Evolutionary conservation across 768 basidiomycete species (phyloP).

Genomic region (Hypsizygus marmoreus): DNA sequence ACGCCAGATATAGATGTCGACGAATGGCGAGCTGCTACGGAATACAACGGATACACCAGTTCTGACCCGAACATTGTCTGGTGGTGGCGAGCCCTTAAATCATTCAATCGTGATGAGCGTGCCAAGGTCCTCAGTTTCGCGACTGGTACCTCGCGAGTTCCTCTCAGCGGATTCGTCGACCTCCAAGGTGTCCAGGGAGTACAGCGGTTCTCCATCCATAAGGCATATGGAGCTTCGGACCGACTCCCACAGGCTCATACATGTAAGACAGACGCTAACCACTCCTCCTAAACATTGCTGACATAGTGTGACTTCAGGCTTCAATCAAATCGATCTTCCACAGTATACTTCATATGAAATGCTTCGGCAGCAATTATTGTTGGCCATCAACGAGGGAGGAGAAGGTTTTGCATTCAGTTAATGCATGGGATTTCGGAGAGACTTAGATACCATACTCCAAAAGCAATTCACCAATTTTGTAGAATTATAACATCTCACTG

Average conservation of each 20-base stretch:
- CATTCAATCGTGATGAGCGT: slow-evolving; percentile 94
- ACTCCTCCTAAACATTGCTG: slow-evolving; percentile 14
- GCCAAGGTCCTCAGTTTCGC: slow-evolving; percentile 98
- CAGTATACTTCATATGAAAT: slow-evolving; percentile 97
- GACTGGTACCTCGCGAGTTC: slow-evolving; percentile 90
- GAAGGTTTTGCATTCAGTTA: slow-evolving; percentile 90
- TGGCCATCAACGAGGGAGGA: slow-evolving; percentile 95
- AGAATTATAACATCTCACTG: slow-evolving; percentile 21
- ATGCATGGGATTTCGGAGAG: slow-evolving; percentile 33
- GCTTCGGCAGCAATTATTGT: slow-evolving; percentile 84
- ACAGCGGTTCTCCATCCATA: slow-evolving; percentile 94
- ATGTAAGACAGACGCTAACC: slow-evolving; percentile 49
- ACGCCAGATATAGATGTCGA: slow-evolving; percentile 99
- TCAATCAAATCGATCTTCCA: slow-evolving; percentile 94
- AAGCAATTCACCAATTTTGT: slow-evolving; percentile 14
- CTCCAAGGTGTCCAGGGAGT: slow-evolving; percentile 94
- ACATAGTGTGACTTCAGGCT: slow-evolving; percentile 49
- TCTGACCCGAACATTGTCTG: slow-evolving; percentile 96
- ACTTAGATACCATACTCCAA: slow-evolving; percentile 9
- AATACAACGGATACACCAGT: slow-evolving; percentile 84
- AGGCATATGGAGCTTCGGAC: slow-evolving; percentile 85
- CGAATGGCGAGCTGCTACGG: slow-evolving; percentile 92
- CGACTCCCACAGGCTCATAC: slow-evolving; percentile 90
- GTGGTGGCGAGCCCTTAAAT: slow-evolving; percentile 99
- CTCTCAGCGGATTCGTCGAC: slow-evolving; percentile 91